Evolutionary conservation across 768 basidiomycete species (phyloP).

Genomic region (Phaeotremella fagi): DNA sequence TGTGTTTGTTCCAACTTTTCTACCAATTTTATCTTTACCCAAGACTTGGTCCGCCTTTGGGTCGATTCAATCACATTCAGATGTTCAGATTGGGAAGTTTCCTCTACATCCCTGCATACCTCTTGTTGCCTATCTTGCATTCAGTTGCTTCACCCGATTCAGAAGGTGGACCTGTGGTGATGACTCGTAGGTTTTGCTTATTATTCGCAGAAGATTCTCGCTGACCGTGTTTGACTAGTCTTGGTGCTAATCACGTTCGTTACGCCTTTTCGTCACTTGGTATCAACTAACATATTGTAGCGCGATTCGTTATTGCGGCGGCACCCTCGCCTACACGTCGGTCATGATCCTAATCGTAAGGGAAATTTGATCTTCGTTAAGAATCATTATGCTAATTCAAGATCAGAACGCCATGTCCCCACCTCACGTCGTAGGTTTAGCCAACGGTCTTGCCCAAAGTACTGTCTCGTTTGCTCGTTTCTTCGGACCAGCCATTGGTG

Average conservation of each 20-base stretch:
- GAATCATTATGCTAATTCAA: conserved; percentile 3
- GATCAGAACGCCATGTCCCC: conserved; percentile 65
- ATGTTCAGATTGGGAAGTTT: conserved; percentile 55
- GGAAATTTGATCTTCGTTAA: not conserved
- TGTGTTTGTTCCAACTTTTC: conserved; percentile 89
- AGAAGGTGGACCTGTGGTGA: conserved; percentile 71
- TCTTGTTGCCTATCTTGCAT: conserved; percentile 69
- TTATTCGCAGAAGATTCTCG: not conserved
- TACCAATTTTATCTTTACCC: conserved; percentile 59
- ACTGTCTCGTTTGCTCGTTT: conserved; percentile 90
- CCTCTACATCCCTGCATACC: conserved; percentile 84
- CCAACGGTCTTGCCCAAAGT: conserved; percentile 94
- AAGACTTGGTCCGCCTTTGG: conserved; percentile 48
- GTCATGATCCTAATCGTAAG: conserved; percentile 68
- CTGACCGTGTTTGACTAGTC: conserved; percentile 50
- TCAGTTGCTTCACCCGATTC: conserved; percentile 63
- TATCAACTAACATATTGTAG: conserved; percentile 12
- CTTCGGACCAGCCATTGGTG: conserved; percentile 60
- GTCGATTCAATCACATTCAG: conserved; percentile 47
- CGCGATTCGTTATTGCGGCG: conserved; percentile 79
- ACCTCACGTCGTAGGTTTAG: conserved; percentile 77
- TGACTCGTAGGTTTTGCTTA: conserved; percentile 53
- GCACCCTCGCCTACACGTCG: conserved; percentile 83
- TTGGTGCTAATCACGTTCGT: conserved; percentile 76
- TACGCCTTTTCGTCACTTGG: not conserved